Evolutionary conservation across 345 rosid genomes (phyloP).

Genomic region (Lepidium sativum): DNA sequence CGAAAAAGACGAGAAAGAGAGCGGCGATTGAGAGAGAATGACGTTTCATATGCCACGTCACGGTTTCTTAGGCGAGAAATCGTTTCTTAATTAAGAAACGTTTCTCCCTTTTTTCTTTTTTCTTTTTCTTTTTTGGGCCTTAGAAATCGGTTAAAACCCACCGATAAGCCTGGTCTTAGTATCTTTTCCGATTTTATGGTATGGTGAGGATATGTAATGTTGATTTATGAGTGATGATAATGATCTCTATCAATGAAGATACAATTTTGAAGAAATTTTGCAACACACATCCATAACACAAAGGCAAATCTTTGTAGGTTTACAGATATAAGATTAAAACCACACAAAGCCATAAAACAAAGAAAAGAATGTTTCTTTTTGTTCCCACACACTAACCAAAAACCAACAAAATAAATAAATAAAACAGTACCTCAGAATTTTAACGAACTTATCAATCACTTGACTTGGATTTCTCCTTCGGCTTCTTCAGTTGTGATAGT

Average conservation of each 20-base stretch:
- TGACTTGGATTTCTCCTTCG: conserved; percentile 40
- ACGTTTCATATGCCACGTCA: too few relatives aligned
- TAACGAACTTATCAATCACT: conserved; percentile 20
- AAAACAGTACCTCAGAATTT: neutral
- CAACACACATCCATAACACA: conserved; percentile 24
- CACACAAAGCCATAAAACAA: conserved; percentile 19
- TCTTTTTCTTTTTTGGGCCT: too few relatives aligned
- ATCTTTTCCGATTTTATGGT: neutral
- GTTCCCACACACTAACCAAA: neutral
- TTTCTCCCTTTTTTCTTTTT: too few relatives aligned
- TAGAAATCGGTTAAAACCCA: too few relatives aligned
- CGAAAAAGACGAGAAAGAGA: too few relatives aligned
- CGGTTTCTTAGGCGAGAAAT: too few relatives aligned
- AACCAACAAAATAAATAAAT: conserved; percentile 11
- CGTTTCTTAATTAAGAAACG: too few relatives aligned
- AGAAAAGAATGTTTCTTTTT: neutral
- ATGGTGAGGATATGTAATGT: conserved; percentile 30
- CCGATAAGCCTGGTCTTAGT: too few relatives aligned
- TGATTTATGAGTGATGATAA: conserved; percentile 11
- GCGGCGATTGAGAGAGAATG: too few relatives aligned
- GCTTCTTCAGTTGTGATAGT: conserved; percentile 34
- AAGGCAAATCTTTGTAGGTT: conserved; percentile 28
- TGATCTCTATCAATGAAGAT: too few relatives aligned
- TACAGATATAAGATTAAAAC: conserved; percentile 22
- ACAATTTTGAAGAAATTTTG: neutral